Conservation (phyloP, 2,329 filamentous ascomycete species). For the Plectosphaerella sp. region DNA sequence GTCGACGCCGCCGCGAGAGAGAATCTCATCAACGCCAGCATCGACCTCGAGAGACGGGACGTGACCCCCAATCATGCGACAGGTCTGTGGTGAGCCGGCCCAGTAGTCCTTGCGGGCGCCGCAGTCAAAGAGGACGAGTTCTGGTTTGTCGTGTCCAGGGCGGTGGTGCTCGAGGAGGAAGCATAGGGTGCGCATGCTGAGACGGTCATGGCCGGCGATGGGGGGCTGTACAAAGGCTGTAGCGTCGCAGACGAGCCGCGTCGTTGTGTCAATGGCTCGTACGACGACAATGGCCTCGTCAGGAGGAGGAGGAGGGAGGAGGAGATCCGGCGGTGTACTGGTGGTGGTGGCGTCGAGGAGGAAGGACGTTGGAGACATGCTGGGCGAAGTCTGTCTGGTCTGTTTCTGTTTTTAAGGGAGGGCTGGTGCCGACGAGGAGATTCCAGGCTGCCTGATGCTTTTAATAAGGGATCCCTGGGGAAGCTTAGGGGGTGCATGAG, state of each 20-base stretch:
- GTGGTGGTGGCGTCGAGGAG: no score
- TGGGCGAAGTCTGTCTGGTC: no score
- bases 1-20: constrained; percentile 6
- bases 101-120: constrained; percentile 13
- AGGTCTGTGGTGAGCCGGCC: constrained; percentile 4
- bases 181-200: constrained; percentile 12
- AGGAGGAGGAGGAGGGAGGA: no score
- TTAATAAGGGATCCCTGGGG: no score
- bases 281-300: constrained; percentile 5
- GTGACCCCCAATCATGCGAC: constrained; percentile 3
- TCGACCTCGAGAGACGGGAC: constrained; percentile 7
- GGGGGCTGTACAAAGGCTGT: constrained; percentile 10
- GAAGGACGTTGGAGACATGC: no score
- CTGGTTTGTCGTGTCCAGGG: not conserved
- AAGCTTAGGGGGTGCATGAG: no score
- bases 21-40: constrained; percentile 12
- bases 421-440: no score
- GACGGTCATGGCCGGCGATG: constrained; percentile 11
- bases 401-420: no score
- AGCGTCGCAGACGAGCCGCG: constrained; percentile 8
- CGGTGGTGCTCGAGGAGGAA: constrained; percentile 10
- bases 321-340: no score
- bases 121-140: constrained; percentile 11
- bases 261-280: constrained; percentile 11
- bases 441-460: no score